These are phyloP conservation scores for Daldinia vernicosa DNA, from an alignment of 495 filamentous ascomycete genomes.

Conservation along the genomic window DNA sequence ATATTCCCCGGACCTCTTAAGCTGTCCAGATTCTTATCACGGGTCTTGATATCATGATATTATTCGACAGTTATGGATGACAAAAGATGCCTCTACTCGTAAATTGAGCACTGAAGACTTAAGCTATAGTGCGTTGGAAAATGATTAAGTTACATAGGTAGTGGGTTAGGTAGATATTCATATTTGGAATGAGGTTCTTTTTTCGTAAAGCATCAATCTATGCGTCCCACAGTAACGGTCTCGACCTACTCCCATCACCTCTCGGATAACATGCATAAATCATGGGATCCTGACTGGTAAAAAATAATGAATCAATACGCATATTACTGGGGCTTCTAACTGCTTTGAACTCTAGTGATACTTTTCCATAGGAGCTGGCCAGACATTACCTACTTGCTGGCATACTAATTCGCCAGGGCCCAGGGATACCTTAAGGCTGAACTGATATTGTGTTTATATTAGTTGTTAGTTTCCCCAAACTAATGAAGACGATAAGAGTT, in stretches of 20 bases:
- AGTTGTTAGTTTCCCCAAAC: background rate
- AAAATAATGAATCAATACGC: background rate
- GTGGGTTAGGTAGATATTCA: too few relatives aligned
- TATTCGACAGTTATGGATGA: background rate
- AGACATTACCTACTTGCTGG: background rate
- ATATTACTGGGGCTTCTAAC: background rate
- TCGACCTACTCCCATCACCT: too few relatives aligned
- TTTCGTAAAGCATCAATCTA: too few relatives aligned
- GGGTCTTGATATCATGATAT: background rate
- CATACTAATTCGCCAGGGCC: background rate
- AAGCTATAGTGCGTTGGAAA: background rate
- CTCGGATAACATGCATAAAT: too few relatives aligned
- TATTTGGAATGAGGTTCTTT: background rate
- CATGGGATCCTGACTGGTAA: too few relatives aligned
- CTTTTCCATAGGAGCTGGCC: background rate
- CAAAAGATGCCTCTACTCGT: background rate
- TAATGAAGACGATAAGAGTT: background rate
- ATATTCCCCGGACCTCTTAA: background rate
- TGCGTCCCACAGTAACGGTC: too few relatives aligned
- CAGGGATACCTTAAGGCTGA: background rate
- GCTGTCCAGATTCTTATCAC: background rate
- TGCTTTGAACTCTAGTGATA: background rate
- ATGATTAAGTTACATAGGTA: background rate
- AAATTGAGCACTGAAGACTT: background rate
- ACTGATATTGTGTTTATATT: background rate